A percentile compares a stretch with the other conserved stretches of the same genome.
Conservation (phyloP, 2,329 filamentous ascomycete species). For the Phialophora tarda region DNA sequence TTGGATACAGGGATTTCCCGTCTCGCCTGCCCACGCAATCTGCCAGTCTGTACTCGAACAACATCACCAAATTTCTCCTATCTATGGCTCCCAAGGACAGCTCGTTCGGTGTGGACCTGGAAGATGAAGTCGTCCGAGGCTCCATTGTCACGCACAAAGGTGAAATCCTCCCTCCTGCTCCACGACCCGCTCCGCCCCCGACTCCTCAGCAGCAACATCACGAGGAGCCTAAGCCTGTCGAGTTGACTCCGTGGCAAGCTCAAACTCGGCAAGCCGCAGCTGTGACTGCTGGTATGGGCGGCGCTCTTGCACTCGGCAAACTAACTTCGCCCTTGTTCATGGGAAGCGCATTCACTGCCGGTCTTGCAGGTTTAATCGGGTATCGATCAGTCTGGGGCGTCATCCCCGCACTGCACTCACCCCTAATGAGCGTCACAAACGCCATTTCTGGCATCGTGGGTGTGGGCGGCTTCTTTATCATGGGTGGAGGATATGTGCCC, state of each 20-base stretch:
- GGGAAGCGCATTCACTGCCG: conserved; percentile 84
- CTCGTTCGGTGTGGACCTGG: conserved; percentile 77
- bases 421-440: conserved; percentile 91
- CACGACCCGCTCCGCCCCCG: conserved; percentile 68
- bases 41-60: conserved; percentile 90
- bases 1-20: conserved; percentile 90
- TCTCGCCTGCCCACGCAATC: conserved; percentile 86
- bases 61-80: conserved; percentile 85
- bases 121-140: conserved; percentile 83
- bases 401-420: conserved; percentile 79
- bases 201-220: conserved; percentile 59
- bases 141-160: conserved; percentile 82
- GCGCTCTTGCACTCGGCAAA: conserved; percentile 77
- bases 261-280: conserved; percentile 74
- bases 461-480: conserved; percentile 83
- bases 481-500: conserved; percentile 79
- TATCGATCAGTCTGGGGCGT: conserved; percentile 92
- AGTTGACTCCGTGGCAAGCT: conserved; percentile 81
- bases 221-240: conserved; percentile 63
- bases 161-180: conserved; percentile 74
- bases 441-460: conserved; percentile 90
- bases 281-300: conserved; percentile 78
- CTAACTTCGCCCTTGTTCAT: conserved; percentile 83
- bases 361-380: conserved; percentile 80
- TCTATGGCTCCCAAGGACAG: conserved; percentile 80